A percentile compares a stretch with the other conserved stretches of the same genome.
These are phyloP conservation scores for Hsuehochloa calcarea DNA, from an alignment of 176 grass and related monocot genomes.

Conservation along the genomic window DNA sequence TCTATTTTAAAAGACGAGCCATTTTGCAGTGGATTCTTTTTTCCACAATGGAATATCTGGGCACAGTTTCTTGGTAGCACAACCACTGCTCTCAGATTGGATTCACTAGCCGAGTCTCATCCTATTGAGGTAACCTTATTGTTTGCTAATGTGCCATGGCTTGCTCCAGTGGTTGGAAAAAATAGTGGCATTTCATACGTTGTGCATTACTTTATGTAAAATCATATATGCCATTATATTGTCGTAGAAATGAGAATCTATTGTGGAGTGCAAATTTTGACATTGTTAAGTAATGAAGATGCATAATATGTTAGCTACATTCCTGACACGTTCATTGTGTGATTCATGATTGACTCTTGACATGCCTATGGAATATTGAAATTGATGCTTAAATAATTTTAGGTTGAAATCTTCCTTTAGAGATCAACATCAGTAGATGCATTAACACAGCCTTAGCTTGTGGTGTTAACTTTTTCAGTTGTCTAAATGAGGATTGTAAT, in stretches of 20 bases:
- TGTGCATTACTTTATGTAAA: neutral
- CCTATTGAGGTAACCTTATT: slow-evolving; percentile 63
- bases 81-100: slow-evolving; percentile 52
- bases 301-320: neutral
- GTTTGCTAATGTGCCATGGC: neutral
- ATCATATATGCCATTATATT: neutral
- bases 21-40: slow-evolving; percentile 62
- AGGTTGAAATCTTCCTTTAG: slow-evolving; percentile 4
- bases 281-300: neutral
- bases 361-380: neutral
- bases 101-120: slow-evolving; percentile 72
- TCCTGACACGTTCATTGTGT: neutral
- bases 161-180: neutral
- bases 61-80: slow-evolving; percentile 59
- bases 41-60: slow-evolving; percentile 73
- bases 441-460: neutral
- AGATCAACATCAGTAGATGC: neutral
- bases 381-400: neutral
- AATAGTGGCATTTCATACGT: neutral
- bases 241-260: neutral
- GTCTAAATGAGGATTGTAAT: neutral
- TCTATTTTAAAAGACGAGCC: slow-evolving; percentile 49
- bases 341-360: neutral
- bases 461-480: slow-evolving; percentile 7
- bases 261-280: slow-evolving; percentile 4